Base-by-base conservation (phyloP, 129 eudicot species). In the Saposhnikovia divaricata region DNA sequence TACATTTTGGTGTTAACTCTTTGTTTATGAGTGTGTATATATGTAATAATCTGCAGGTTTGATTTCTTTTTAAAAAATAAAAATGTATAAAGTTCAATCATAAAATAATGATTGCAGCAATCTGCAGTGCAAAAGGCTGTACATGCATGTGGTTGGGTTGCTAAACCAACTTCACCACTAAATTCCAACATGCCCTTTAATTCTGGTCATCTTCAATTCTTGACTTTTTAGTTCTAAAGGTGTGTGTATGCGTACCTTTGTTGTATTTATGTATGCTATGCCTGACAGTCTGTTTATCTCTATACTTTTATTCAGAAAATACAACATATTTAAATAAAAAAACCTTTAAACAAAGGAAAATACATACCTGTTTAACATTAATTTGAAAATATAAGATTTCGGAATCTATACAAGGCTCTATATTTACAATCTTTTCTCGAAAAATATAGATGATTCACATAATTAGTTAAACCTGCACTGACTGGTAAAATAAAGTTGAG, bases 131-230 rank as follows among this genome's bases (percentile, higher is more conserved):
- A 65, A 68, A 63, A 13, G 42, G 42, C 73, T 31, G 73, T 68
- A 31, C 69, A 61, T 61, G 69, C 69, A 68, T 68, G 39, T 68
- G 73, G 43, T 68, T 68, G 5, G 43, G 0, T 34, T 66, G 42
- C 42, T 31, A 31, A 68, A 31, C 73, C 3, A 68, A 68, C 69
- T 61, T 25, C 69, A 61, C 69, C 39, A 23, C 73, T 68, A 68
- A 68, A 68, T 28, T 68, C 73, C 73, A 68, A 68, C 25, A n/a
- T 61, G 69, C 69, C 34, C 34, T 61, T 61, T 61, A 61, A n/a
- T 61, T 61, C 15, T 61, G 28, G 40, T 68, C 42, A 68, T 68
- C 73, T 13, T 3, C 42, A 12, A 12, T 16, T n/a, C 34, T 68
- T 68, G 73, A 68, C 73, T 68, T 68, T 68, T 68, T 9, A 68